Evolutionary conservation across 1,139 yeast species (phyloP).

Genomic region (Pichia sp.): DNA sequence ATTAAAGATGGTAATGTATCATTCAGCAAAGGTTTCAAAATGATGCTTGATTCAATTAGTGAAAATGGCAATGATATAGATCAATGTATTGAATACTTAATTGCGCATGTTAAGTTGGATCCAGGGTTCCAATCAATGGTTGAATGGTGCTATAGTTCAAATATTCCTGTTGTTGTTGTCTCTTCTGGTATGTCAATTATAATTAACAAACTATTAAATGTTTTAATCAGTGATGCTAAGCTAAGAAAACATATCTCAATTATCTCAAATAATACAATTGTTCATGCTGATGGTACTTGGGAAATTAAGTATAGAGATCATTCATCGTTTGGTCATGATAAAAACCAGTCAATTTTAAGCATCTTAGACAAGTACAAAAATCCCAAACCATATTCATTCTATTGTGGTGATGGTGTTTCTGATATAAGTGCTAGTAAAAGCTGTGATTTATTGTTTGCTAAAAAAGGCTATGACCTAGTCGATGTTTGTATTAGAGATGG

Average conservation of each 20-base stretch:
- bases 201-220: conserved; percentile 66
- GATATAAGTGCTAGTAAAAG: conserved; percentile 94
- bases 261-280: conserved; percentile 66
- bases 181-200: conserved; percentile 93
- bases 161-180: conserved; percentile 66
- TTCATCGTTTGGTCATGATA: conserved; percentile 89
- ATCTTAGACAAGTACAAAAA: not conserved
- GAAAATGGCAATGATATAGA: conserved; percentile 40
- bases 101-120: conserved; percentile 63
- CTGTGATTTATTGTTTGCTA: conserved; percentile 88
- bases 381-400: conserved; percentile 36
- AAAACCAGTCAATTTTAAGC: conserved; percentile 29
- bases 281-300: conserved; percentile 51
- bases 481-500: conserved; percentile 72
- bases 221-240: conserved; percentile 65
- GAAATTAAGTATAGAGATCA: conserved; percentile 79
- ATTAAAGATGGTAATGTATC: conserved; percentile 51
- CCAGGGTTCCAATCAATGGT: conserved; percentile 84
- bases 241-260: conserved; percentile 71
- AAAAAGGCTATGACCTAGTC: conserved; percentile 83
- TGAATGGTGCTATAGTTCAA: conserved; percentile 68
- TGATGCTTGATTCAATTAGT: conserved; percentile 80
- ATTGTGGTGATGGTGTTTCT: conserved; percentile 96
- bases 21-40: conserved; percentile 77
- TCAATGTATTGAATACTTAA: conserved; percentile 66